Percentiles rank a stretch among this genome's conserved stretches.
phyloP scores from a whole-genome alignment of 768 basidiomycete genomes.

The Termitomyces sp. region DNA sequence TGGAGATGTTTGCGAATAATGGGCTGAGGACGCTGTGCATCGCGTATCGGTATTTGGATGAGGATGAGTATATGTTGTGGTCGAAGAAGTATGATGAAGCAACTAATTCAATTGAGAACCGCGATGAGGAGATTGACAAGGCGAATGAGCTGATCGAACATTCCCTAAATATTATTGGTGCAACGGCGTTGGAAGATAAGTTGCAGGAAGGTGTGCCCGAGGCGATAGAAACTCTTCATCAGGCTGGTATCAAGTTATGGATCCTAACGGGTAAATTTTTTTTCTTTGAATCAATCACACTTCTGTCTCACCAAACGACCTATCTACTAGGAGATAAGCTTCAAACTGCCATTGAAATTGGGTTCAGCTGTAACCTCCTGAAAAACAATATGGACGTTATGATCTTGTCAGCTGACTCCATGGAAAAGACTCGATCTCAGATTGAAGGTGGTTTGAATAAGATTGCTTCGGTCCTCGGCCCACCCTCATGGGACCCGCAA shows the following conservation, averaged over 20 bases:
- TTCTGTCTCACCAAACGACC: not conserved
- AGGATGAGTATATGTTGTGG: slow-evolving; percentile 87
- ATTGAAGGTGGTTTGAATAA: slow-evolving; percentile 94
- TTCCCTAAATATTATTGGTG: slow-evolving; percentile 80
- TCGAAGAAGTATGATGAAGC: slow-evolving; percentile 78
- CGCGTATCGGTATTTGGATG: slow-evolving; percentile 70
- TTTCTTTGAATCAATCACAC: slow-evolving; percentile 10
- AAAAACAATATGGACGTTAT: slow-evolving; percentile 95
- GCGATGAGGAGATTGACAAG: slow-evolving; percentile 91
- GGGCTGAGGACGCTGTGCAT: slow-evolving; percentile 92
- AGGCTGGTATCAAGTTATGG: slow-evolving; percentile 97
- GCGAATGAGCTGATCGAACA: slow-evolving; percentile 84
- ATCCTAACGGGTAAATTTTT: slow-evolving; percentile 74
- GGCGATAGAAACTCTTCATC: slow-evolving; percentile 87
- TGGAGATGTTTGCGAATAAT: slow-evolving; percentile 92
- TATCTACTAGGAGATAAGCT: slow-evolving; percentile 78
- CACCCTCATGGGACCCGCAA: slow-evolving; percentile 57
- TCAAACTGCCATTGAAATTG: slow-evolving; percentile 98
- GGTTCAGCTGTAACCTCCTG: slow-evolving; percentile 92
- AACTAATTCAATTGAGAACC: slow-evolving; percentile 65
- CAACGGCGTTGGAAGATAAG: slow-evolving; percentile 96
- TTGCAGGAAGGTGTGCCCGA: slow-evolving; percentile 96
- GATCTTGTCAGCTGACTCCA: slow-evolving; percentile 86
- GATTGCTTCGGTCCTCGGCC: slow-evolving; percentile 83
- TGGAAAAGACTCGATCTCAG: slow-evolving; percentile 73